Base-by-base conservation (phyloP, 305 asterid genomes). In the Ajuga reptans region DNA sequence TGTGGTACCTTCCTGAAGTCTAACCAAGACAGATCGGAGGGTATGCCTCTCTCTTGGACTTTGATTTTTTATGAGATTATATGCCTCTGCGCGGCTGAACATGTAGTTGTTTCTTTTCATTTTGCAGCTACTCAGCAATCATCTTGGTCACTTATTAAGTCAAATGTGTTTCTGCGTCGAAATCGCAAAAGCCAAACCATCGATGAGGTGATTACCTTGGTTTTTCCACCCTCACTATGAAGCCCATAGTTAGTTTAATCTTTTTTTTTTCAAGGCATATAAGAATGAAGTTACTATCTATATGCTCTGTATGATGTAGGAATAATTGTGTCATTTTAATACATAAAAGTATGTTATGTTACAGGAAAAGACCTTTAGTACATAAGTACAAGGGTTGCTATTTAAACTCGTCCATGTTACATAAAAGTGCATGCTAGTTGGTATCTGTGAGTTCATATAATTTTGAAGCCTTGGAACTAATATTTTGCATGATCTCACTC, bases 121-220 rank as follows among this genome's bases (percentile, higher is more conserved):
- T 62, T 69, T 69, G 60, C 87, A 92, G 98, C 66, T 75, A 62
- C 84, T 73, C 86, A 74, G 64, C 84, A 75, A 77, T 76, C 96
- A 65, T 71, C 89, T 34, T 92, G 96, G 96, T 80, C 72, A 12
- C 86, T 80, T 72, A 83, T 92, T 70, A 90, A 82, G 83, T 83
- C 97, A 57, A 92, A 92, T 70, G 24, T 80, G 79, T 90, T 86
- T 83, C 83, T 86, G 70, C 90, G 81, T 66, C 92, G 98, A 72
- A 85, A 78, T 76, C 89, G 89, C 72, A 90, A 92, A 78, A 83
- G 73, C 43, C 98, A 90, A 80, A 76, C 88, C 49, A 87, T 92
- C 76, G 98, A 92, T 68, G 98, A 92, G 95, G 98, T 88, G 74
- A 77, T 49, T 66, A 64, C 72, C 72, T 56, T 64, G 68, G 56